A percentile compares a stretch with the other conserved stretches of the same genome.
Evolutionary conservation across 352 stramenopile genomes (phyloP).

Genomic region (Phytophthora palmivora): DNA sequence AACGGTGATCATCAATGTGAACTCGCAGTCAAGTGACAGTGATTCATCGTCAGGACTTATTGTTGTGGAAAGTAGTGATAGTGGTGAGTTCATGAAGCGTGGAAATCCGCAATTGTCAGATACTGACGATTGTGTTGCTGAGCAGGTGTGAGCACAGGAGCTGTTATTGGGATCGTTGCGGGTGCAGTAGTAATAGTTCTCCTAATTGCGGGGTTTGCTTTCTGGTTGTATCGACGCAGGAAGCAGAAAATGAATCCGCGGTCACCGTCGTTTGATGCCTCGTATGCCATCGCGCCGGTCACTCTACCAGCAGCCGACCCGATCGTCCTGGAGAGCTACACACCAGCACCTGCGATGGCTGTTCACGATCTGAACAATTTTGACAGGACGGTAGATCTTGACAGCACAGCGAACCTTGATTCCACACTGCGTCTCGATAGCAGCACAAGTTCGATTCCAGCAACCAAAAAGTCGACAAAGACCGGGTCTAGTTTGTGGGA

Average conservation of each 20-base stretch:
- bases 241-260: constrained; percentile 16
- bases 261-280: constrained; percentile 30
- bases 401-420: constrained; percentile 28
- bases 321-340: constrained; percentile 27
- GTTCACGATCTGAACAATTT: constrained; percentile 29
- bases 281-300: constrained; percentile 18
- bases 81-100: constrained; percentile 13
- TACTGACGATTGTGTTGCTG: constrained; percentile 3
- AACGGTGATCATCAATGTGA: constrained; percentile 27
- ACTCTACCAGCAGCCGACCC: constrained; percentile 20
- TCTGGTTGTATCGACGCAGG: constrained; percentile 35
- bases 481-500: constrained; percentile 38
- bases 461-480: constrained; percentile 15
- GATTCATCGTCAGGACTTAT: constrained; percentile 19
- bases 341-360: constrained; percentile 9
- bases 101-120: neutral
- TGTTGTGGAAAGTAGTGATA: constrained; percentile 8
- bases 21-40: constrained; percentile 18
- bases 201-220: constrained; percentile 26
- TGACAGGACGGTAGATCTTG: constrained; percentile 36
- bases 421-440: constrained; percentile 33
- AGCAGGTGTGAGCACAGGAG: constrained; percentile 27
- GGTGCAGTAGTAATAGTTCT: constrained; percentile 23
- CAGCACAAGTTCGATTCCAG: constrained; percentile 9
- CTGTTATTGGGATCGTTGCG: constrained; percentile 28